phyloP scores from a whole-genome alignment of 2,329 filamentous ascomycete genomes.

The Alternaria arbusti region DNA sequence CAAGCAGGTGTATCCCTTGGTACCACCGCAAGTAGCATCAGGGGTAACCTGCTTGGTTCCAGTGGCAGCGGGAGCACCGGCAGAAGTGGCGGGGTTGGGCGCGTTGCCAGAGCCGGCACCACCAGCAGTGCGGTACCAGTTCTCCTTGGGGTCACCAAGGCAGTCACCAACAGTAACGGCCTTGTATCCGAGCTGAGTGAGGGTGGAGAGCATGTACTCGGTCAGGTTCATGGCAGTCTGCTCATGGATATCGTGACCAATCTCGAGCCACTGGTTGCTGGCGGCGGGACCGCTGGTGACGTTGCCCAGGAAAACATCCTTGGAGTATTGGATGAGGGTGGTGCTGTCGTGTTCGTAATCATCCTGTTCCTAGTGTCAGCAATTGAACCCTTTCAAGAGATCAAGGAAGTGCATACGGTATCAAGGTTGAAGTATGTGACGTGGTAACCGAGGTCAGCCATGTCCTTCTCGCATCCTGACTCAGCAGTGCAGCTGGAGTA shows the following conservation, averaged over 20 bases:
- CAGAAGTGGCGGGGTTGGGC: conserved; percentile 2
- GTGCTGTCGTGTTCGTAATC: conserved; percentile 65
- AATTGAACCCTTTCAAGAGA: not conserved
- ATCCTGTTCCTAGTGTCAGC: conserved; percentile 37
- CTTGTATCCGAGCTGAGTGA: conserved; percentile 50
- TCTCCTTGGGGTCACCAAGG: conserved; percentile 52
- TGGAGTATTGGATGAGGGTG: conserved; percentile 57
- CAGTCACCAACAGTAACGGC: conserved; percentile 57
- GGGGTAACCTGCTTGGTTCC: conserved; percentile 43
- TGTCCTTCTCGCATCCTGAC: conserved; percentile 45
- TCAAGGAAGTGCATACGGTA: conserved; percentile 36
- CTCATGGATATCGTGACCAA: conserved; percentile 59
- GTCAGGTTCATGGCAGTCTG: conserved; percentile 55
- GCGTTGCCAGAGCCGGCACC: conserved; percentile 43
- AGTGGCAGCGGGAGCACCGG: conserved; percentile 18
- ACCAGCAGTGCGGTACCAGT: conserved; percentile 57
- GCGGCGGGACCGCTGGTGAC: conserved; percentile 45
- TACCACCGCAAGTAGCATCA: conserved; percentile 53
- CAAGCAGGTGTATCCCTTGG: conserved; percentile 50
- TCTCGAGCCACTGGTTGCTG: conserved; percentile 55
- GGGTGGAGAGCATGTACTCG: conserved; percentile 52
- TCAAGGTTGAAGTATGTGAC: conserved; percentile 68
- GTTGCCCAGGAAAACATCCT: conserved; percentile 59
- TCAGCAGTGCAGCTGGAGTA: conserved; percentile 55
- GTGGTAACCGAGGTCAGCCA: conserved; percentile 61